phyloP scores from a whole-genome alignment of 2,329 filamentous ascomycete species.

The Trichoderma aggressivum region DNA sequence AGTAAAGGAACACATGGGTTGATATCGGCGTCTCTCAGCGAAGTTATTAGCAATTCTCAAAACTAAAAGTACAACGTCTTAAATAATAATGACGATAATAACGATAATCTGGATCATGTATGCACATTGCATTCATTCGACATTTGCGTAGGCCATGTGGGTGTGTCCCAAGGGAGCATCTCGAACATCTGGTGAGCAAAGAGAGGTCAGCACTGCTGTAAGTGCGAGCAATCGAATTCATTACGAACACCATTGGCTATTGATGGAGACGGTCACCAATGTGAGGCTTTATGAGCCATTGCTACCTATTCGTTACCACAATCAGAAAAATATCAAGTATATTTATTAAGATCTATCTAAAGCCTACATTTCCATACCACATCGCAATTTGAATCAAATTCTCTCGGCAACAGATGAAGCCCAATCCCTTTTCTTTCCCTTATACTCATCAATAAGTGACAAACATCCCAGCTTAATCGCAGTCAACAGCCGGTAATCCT shows the following conservation, averaged over 20 bases:
- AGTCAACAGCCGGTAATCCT: background rate
- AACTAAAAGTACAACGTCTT: background rate
- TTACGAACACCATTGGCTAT: background rate
- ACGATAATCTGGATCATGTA: slow-evolving; percentile 3
- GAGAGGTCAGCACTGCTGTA: background rate
- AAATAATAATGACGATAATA: slow-evolving; percentile 7
- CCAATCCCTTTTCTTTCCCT: background rate
- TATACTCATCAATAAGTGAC: background rate
- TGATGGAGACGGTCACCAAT: background rate
- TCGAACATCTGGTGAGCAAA: background rate
- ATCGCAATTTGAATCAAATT: background rate
- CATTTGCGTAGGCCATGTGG: background rate
- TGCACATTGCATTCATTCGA: background rate
- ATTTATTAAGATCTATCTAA: slow-evolving; percentile 2
- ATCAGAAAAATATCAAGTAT: background rate
- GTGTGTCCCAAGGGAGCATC: background rate
- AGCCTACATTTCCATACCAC: background rate
- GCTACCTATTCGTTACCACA: background rate
- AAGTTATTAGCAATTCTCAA: slow-evolving; percentile 27
- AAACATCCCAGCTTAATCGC: background rate
- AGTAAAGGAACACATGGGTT: slow-evolving; percentile 37
- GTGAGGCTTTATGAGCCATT: background rate
- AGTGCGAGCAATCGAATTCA: background rate
- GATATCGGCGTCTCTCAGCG: slow-evolving; percentile 34
- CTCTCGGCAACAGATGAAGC: background rate